Evolutionary conservation across 2,329 filamentous ascomycete genomes (phyloP), one percentile per base, ranked within the genome.

Genomic region (Leptodontidium sp.): DNA sequence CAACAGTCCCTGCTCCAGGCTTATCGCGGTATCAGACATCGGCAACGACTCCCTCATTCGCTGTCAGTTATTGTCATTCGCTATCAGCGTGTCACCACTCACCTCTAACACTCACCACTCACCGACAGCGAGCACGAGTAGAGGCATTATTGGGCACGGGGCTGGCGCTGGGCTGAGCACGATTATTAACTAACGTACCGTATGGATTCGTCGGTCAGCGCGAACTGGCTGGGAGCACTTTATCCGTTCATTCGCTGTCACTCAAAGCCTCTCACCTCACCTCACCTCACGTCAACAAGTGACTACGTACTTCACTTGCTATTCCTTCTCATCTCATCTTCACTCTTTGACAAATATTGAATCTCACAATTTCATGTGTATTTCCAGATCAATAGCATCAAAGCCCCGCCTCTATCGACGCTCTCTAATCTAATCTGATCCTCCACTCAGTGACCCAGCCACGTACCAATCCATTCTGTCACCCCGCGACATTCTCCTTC

Each of bases 371-470:
- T 24, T 9, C 55, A 24, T 40, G 38, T 26, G 12, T 43, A 58
- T 43, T 43, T 43, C 21, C 40, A 29, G 35, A 40, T 58, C 55
- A 40, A 24, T 17, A 40, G 5, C 32, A 43, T 59, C 35, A 24
- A 14, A 35, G 5, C n/a, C 55, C 8, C 35, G 55, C 53, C 29
- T 58, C 29, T 35, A n/a, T n/a, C n/a, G 2, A 50, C 55, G 17
- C 35, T 59, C 32, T 59, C 55, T 61, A 47, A 61, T 61, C 57
- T 61, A 12, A 61, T 47, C 58, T 47, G 58, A 47, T 57, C n/a
- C 7, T 29, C 43, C 43, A 45, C 45, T 4, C 15, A 47, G 9
- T 9, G 11, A 47, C 45, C 15, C 15, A 47, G 9, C 15, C 45
- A 47, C 14, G 11, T 7, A 5, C 32, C 32, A 57, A 12, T 21